Evolutionary conservation across 2,329 filamentous ascomycete genomes (phyloP).

Genomic region (Calonectria pseudoturangicola): DNA sequence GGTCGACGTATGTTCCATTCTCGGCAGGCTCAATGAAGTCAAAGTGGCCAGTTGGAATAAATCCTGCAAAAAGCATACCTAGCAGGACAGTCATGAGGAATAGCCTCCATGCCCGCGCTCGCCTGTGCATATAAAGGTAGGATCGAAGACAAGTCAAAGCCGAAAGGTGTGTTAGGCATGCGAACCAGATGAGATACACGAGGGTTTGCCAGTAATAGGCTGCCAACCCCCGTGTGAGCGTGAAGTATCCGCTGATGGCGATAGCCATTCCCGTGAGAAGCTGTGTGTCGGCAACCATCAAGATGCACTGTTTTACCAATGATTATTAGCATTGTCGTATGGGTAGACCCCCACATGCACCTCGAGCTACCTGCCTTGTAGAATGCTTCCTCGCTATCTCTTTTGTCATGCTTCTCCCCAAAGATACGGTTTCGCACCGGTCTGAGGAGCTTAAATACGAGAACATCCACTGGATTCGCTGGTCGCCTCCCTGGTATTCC

Average conservation of each 20-base stretch:
- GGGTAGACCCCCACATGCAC: too few species aligned
- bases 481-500: not conserved
- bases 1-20: not conserved
- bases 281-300: conserved; percentile 22
- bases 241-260: conserved; percentile 18
- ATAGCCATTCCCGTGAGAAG: conserved; percentile 26
- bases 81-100: conserved; percentile 7
- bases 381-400: conserved; percentile 11
- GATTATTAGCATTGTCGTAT: not conserved
- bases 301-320: conserved; percentile 15
- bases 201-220: conserved; percentile 24
- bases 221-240: not conserved
- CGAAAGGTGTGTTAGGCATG: conserved; percentile 22
- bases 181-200: conserved; percentile 20
- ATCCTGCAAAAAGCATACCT: not conserved
- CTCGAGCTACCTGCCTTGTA: not conserved
- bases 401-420: not conserved
- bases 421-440: not conserved
- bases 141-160: conserved; percentile 16
- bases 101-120: not conserved
- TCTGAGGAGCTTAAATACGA: not conserved
- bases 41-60: conserved; percentile 5
- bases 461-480: conserved; percentile 5
- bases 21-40: not conserved
- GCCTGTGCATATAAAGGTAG: not conserved